phyloP scores from a whole-genome alignment of 768 basidiomycete genomes.

The Fistulinella prunicolor region DNA sequence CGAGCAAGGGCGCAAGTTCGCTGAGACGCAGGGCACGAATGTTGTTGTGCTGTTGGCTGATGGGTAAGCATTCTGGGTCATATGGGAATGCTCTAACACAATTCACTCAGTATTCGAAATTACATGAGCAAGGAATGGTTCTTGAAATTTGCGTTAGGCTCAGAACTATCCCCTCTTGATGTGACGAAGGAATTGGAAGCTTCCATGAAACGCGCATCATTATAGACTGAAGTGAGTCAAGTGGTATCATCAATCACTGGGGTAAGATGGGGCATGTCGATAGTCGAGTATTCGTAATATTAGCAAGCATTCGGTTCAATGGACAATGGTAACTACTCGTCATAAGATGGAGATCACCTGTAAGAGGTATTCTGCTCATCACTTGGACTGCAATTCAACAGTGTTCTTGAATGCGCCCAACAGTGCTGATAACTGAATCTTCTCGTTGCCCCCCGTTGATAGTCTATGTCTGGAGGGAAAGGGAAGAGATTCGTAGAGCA shows the following conservation, averaged over 20 bases:
- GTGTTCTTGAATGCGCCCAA: conserved; percentile 92
- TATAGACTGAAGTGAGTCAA: conserved; percentile 1
- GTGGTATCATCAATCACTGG: no score
- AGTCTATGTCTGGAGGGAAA: conserved; percentile 67
- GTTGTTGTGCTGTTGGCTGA: conserved; percentile 90
- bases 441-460: conserved; percentile 91
- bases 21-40: conserved; percentile 70
- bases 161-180: conserved; percentile 49
- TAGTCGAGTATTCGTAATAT: neutral
- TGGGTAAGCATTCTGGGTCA: conserved; percentile 51
- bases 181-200: neutral
- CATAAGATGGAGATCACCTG: no score
- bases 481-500: neutral
- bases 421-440: conserved; percentile 88
- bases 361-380: neutral
- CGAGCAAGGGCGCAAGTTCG: conserved; percentile 60
- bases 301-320: no score
- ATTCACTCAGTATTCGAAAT: conserved; percentile 67
- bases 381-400: conserved; percentile 68
- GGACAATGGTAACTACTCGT: no score
- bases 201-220: conserved; percentile 4
- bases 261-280: no score
- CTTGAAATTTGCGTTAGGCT: conserved; percentile 59
- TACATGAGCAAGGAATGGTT: conserved; percentile 97
- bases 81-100: neutral